Conservation (phyloP, 176 grass and related monocot species). For the Oryza longistaminata region DNA sequence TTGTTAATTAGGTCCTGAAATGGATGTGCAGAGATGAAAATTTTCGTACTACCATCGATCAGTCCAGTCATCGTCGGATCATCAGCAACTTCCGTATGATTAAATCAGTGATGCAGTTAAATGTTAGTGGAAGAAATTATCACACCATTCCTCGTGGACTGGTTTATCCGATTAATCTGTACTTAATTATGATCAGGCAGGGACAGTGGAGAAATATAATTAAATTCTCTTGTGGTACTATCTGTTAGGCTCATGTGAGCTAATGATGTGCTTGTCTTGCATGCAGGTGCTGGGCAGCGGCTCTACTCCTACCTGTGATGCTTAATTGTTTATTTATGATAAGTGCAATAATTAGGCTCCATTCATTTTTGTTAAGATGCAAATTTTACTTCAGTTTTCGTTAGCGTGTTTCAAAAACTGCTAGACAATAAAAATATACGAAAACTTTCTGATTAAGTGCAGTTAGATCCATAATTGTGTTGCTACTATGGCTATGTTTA, state of each 20-base stretch:
- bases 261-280: not conserved
- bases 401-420: no score
- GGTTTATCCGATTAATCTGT: not conserved
- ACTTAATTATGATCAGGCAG: not conserved
- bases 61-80: not conserved
- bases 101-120: not conserved
- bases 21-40: not conserved
- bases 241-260: not conserved
- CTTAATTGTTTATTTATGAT: not conserved
- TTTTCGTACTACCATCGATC: not conserved
- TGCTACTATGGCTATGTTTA: no score
- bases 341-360: not conserved
- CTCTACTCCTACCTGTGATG: not conserved
- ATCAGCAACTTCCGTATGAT: not conserved
- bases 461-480: no score
- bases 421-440: no score
- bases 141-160: not conserved
- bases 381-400: no score
- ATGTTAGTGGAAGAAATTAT: not conserved
- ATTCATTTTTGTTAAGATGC: no score
- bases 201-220: not conserved
- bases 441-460: no score
- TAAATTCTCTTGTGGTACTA: not conserved
- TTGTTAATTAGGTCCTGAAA: not conserved
- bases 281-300: not conserved